These are phyloP conservation scores for Lactifluus piperatus DNA, from an alignment of 768 basidiomycete species.

Conservation along the genomic window DNA sequence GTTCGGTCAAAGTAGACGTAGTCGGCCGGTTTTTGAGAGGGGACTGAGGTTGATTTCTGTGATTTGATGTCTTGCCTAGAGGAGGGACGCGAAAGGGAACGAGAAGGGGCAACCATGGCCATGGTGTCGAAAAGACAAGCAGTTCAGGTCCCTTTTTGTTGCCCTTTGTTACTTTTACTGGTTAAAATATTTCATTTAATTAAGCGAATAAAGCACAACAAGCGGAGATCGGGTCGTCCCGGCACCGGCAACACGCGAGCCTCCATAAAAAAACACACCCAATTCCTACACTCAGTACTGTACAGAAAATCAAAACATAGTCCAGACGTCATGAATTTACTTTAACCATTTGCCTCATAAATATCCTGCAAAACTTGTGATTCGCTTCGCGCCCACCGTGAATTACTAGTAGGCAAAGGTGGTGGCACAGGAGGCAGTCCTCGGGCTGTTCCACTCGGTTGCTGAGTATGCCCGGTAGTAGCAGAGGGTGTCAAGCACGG, in stretches of 20 bases:
- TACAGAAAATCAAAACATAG: not conserved
- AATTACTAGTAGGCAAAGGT: not conserved
- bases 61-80: slow-evolving; percentile 19
- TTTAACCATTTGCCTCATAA: slow-evolving; percentile 3
- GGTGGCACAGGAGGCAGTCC: slow-evolving; percentile 4
- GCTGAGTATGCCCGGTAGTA: not conserved
- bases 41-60: slow-evolving; percentile 16
- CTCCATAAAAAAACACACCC: not conserved
- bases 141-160: too few relatives aligned
- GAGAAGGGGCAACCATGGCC: slow-evolving; percentile 16
- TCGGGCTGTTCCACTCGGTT: not conserved
- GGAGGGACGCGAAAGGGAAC: slow-evolving; percentile 17
- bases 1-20: slow-evolving; percentile 93
- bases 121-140: not conserved
- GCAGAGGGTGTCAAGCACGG: not conserved
- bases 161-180: not conserved
- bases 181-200: not conserved
- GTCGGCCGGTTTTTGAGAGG: slow-evolving; percentile 44
- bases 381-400: slow-evolving; percentile 7
- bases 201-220: not conserved
- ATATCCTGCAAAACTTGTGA: slow-evolving; percentile 10
- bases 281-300: not conserved
- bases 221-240: not conserved
- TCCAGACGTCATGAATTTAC: not conserved
- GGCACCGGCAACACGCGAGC: slow-evolving; percentile 10